Evolutionary conservation across 2,329 filamentous ascomycete genomes (phyloP), one percentile per base, ranked within the genome.

Genomic region (Zymoseptoria brevis): DNA sequence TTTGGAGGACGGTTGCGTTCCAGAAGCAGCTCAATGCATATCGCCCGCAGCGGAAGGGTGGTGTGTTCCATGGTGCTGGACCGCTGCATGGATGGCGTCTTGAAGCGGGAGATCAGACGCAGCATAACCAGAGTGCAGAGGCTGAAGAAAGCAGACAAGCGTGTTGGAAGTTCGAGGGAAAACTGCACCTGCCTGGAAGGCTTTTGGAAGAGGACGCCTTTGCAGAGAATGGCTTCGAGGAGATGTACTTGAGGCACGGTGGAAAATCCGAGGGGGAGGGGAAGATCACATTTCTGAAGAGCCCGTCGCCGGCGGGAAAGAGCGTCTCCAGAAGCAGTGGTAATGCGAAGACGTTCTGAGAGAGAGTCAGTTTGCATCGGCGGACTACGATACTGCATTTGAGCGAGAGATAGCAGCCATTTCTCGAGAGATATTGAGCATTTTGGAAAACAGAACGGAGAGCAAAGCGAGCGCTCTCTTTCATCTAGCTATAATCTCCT

Each of bases 31-130:
- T 60, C 51, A 59, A 57, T 7, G 55, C 59, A 0, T 69, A 71
- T 58, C 58, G 60, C 3, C 69, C 69, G 5, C 66, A 69, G 8
- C 53, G 54, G 49, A 66, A 61, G 41, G 57, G 60, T 29, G 59
- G 57, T 19, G 58, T 52, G 3, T 54, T 63, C 11, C 50, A 52
- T 3, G 53, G 50, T 24, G 62, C 60, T 3, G 70, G 69, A 1
- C 70, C 71, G 1, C 58, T 74, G 8, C 53, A 67, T 16, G 67
- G 66, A 21, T 74, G 72, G 72, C 59, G 60, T 30, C 62, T 74
- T 1, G 59, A 66, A 1, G 72, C 73, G 54, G 69, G 67, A 1
- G 68, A 71, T 55, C 56, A 59, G 16, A 60, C 56, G 8, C 26
- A 29, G 26, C 26, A 29, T 29, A 1, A 64, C 68, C 19, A 22